These are phyloP conservation scores for Globisporangium echinulatum DNA, from an alignment of 352 stramenopile species.

Conservation along the genomic window DNA sequence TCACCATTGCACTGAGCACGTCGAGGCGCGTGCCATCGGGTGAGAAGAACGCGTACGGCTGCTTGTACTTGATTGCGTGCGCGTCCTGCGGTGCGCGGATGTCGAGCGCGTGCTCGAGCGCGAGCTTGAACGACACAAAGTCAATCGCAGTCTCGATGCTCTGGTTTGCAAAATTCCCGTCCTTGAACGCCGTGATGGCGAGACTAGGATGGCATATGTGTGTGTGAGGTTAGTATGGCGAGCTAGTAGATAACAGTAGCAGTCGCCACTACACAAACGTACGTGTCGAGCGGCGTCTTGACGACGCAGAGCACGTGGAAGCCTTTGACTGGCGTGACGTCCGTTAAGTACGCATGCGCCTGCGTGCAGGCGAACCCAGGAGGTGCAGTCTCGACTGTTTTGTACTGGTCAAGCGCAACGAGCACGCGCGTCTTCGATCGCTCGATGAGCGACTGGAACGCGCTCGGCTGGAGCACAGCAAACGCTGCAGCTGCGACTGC, in stretches of 20 bases:
- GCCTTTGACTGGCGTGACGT: slow-evolving; percentile 49
- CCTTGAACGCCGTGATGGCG: slow-evolving; percentile 46
- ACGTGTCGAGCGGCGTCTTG: slow-evolving; percentile 34
- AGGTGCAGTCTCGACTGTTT: slow-evolving; percentile 9
- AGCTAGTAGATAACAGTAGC: background rate
- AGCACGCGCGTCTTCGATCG: slow-evolving; percentile 13
- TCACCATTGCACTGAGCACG: slow-evolving; percentile 32
- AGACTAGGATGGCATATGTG: slow-evolving; percentile 20
- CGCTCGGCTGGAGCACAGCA: slow-evolving; percentile 4
- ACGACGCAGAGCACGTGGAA: slow-evolving; percentile 69
- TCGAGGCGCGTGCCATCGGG: slow-evolving; percentile 39
- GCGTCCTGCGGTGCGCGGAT: slow-evolving; percentile 24
- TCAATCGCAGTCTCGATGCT: slow-evolving; percentile 32
- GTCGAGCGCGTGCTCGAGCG: slow-evolving; percentile 33
- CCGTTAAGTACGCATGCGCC: slow-evolving; percentile 43
- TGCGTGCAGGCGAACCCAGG: slow-evolving; percentile 24
- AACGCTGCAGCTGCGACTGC: slow-evolving; percentile 12
- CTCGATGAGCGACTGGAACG: slow-evolving; percentile 10
- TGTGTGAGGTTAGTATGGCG: background rate
- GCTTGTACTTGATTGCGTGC: slow-evolving; percentile 47
- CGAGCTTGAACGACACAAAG: slow-evolving; percentile 23
- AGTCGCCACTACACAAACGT: slow-evolving; percentile 10
- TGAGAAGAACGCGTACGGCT: slow-evolving; percentile 61
- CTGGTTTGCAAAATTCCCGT: slow-evolving; percentile 28
- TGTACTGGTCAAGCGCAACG: slow-evolving; percentile 7